Evolutionary conservation across 352 stramenopile species (phyloP), one percentile per base, ranked within the genome.

Genomic region (Pythium diclinum): DNA sequence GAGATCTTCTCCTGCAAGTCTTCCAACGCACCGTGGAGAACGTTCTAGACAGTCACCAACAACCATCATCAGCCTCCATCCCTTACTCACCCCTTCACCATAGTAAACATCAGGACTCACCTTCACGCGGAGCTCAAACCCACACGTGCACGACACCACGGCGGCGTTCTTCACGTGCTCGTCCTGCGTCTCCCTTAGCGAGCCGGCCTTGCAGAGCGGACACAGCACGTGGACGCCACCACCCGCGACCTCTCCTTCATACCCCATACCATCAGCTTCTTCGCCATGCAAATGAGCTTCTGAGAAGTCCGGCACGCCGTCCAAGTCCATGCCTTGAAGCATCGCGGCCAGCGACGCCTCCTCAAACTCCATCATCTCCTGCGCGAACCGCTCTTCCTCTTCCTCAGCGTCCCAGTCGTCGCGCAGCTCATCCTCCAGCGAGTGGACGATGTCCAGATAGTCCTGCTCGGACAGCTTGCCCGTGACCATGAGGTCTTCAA

Each of bases 371-470:
- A 80, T 73, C 79, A 88, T 88, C 46, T 87, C 69, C 55, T 86
- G 58, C 1, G 72, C 78, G 28, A 78, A 57, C n/a, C 74, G 56
- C 36, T 76, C 67, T 28, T 86, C 73, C 21, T 83, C 70, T 5
- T 73, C 59, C 3, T 82, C 71, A 4, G 74, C 73, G 13, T 79
- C 59, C 52, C 75, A 72, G 30, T 91, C 82, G 21, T 83, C 63
- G 3, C 61, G 69, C 40, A 94, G 70, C 48, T 78, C 83, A 36
- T 89, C 80, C 61, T 94, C 85, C 49, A 94, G 69, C 57, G 81
- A 68, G 59, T 89, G 81, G 17, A 91, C 66, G 25, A 94, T 85
- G 8, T 92, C 83, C 51, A 92, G 49, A 42, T 92, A 94, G 56
- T 94, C 85, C 47, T 76, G 68, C 21, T 94, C 76, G 14, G 75